Evolutionary conservation across 768 basidiomycete genomes (phyloP), one percentile per base, ranked within the genome.

Genomic region (Amanita thiersii): DNA sequence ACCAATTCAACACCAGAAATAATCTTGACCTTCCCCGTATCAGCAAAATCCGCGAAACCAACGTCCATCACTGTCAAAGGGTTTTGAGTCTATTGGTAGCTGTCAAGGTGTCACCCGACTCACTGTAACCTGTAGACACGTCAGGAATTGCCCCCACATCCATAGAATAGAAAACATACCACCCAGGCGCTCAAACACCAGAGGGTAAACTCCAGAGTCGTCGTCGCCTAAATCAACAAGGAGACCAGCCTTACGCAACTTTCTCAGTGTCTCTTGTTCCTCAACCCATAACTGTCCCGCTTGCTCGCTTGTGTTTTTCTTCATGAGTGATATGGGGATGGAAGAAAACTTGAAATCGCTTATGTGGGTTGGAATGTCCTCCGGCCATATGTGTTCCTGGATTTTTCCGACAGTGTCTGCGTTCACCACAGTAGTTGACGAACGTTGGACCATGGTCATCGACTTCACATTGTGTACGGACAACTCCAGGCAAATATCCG

Each of bases 11-110:
- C 56, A 29, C 74, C 75, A 49, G 70, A 71, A 60, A 77, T 79
- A 44, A 80, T 55, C 50, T 73, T 72, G 56, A 79, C 71, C 50
- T 75, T 68, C 4, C 76, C 75, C 30, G 69, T 60, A 23, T 64
- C 64, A 48, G 79, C 72, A 43, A 71, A 58, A 50, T 75, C 63
- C 23, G 69, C 67, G 31, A 69, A 69, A 19, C 75, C 77, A 37
- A 68, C 65, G 47, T 74, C 72, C 15, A 63, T 28, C 58, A 59
- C 61, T 62, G 33, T 2, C 32, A 30, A 30, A 30, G 14, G 14
- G 14, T 9, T 9, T 14, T 30, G 14, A 14, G 29, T 30, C 9
- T 30, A 30, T 9, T 30, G 29, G 29, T 9, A 30, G 29, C 29
- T 30, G 9, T 30, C 14, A 30, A 9, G 14, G 14, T 30, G 14